A percentile compares a stretch with the other conserved stretches of the same genome.
Conservation (phyloP, 176 grass and related monocot species). For the Oryza punctata region DNA sequence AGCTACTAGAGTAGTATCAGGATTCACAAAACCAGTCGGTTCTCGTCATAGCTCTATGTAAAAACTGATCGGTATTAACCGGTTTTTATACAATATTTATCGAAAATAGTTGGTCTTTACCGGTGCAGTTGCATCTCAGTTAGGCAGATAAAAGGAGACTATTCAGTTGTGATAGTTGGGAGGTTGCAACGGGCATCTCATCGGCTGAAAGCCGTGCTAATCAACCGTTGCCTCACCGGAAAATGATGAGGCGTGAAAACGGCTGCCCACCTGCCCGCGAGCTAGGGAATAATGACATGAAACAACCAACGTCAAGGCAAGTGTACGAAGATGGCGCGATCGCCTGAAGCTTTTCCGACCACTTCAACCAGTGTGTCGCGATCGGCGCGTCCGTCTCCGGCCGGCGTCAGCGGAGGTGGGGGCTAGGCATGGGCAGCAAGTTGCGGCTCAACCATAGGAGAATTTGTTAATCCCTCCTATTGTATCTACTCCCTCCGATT, state of each 20-base stretch:
- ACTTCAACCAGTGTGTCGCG: neutral
- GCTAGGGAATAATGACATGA: neutral
- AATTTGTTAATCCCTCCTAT: neutral
- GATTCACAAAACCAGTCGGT: too few relatives aligned
- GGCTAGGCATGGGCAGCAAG: neutral
- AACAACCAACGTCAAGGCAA: constrained; percentile 17
- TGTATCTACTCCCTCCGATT: neutral
- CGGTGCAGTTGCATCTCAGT: neutral
- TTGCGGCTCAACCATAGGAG: neutral
- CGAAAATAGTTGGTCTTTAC: too few relatives aligned
- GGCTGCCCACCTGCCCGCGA: neutral
- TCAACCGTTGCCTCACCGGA: neutral
- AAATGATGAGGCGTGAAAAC: neutral
- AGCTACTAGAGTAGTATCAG: neutral
- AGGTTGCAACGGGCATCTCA: neutral
- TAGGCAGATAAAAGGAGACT: neutral
- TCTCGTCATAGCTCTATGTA: too few relatives aligned
- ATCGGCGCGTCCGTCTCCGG: neutral
- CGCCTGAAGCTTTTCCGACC: neutral
- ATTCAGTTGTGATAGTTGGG: constrained; percentile 12
- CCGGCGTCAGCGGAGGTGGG: neutral
- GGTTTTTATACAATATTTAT: too few relatives aligned
- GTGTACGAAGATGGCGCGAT: neutral
- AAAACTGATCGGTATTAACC: too few relatives aligned
- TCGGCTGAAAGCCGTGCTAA: neutral